phyloP scores from a whole-genome alignment of 768 basidiomycete species.

The Mrakia gelida region DNA sequence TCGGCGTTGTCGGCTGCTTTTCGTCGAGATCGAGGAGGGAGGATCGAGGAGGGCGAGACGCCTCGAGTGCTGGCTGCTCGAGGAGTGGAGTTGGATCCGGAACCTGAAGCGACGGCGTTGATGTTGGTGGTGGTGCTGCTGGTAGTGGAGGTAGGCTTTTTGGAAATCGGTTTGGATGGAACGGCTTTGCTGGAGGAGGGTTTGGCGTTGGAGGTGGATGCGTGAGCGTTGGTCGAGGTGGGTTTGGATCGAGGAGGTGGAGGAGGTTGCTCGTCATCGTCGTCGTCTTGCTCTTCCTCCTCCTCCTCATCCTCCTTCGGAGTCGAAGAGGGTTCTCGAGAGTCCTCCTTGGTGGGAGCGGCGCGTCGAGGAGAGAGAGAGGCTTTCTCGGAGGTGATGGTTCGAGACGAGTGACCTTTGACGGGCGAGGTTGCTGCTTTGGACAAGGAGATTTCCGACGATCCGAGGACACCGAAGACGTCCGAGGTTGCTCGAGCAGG shows the following conservation, averaged over 20 bases:
- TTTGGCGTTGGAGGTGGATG: background rate
- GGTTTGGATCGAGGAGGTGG: background rate
- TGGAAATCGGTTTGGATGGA: background rate
- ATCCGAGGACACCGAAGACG: background rate
- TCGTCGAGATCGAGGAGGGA: conserved; percentile 42
- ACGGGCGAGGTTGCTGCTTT: background rate
- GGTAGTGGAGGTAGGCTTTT: background rate
- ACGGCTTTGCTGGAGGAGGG: background rate
- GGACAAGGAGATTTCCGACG: background rate
- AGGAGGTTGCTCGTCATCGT: background rate
- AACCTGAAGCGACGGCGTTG: background rate
- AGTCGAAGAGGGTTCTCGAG: background rate
- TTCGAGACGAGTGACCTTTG: background rate
- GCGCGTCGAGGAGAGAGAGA: background rate
- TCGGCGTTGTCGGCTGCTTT: conserved; percentile 57
- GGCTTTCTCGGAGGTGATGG: background rate
- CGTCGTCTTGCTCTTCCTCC: background rate
- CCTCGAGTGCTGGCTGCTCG: background rate
- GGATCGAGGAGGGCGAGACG: conserved; percentile 19
- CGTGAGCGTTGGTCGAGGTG: background rate
- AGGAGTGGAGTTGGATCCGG: background rate
- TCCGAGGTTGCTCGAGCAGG: background rate
- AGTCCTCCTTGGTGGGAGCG: background rate
- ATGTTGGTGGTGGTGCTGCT: background rate
- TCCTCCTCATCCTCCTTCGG: background rate